Conservation (phyloP, 2,329 filamentous ascomycete species). For the Aspergillus ruber region DNA sequence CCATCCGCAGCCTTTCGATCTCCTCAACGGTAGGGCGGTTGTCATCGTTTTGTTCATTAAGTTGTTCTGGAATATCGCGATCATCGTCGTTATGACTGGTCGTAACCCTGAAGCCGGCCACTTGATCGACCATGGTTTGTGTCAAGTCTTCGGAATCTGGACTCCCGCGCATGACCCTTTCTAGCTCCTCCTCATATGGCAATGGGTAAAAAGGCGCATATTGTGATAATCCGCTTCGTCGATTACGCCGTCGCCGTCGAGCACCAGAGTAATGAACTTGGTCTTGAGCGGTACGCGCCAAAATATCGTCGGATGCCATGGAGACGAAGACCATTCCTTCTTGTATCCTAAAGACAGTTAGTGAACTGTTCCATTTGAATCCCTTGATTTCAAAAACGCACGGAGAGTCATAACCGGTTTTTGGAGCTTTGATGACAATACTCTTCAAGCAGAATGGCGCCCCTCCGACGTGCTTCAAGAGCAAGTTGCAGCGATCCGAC, state of each 20-base stretch:
- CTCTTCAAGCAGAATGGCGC: slow-evolving; percentile 79
- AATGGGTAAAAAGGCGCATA: no score
- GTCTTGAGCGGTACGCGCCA: slow-evolving; percentile 67
- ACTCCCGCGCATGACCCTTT: slow-evolving; percentile 19
- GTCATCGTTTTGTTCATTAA: slow-evolving; percentile 27
- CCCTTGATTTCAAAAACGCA: slow-evolving; percentile 45
- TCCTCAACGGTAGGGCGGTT: slow-evolving; percentile 16
- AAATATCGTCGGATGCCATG: slow-evolving; percentile 72
- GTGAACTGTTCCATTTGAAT: slow-evolving; percentile 5
- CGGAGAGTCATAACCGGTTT: slow-evolving; percentile 76
- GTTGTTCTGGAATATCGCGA: slow-evolving; percentile 28
- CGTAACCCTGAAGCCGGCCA: slow-evolving; percentile 29
- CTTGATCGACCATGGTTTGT: slow-evolving; percentile 19
- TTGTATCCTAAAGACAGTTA: slow-evolving; percentile 55
- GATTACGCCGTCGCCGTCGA: slow-evolving; percentile 21
- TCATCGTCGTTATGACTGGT: slow-evolving; percentile 30
- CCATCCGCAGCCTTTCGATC: slow-evolving; percentile 17
- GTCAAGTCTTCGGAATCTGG: slow-evolving; percentile 16
- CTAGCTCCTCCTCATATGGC: slow-evolving; percentile 37
- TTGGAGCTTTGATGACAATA: slow-evolving; percentile 79
- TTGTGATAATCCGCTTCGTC: slow-evolving; percentile 20
- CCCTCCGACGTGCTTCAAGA: slow-evolving; percentile 73
- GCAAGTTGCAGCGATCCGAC: slow-evolving; percentile 77
- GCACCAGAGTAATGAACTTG: slow-evolving; percentile 58
- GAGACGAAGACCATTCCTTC: slow-evolving; percentile 89